These are phyloP conservation scores for Hymenoscyphus linearis DNA, from an alignment of 2,329 filamentous ascomycete species.

Conservation along the genomic window DNA sequence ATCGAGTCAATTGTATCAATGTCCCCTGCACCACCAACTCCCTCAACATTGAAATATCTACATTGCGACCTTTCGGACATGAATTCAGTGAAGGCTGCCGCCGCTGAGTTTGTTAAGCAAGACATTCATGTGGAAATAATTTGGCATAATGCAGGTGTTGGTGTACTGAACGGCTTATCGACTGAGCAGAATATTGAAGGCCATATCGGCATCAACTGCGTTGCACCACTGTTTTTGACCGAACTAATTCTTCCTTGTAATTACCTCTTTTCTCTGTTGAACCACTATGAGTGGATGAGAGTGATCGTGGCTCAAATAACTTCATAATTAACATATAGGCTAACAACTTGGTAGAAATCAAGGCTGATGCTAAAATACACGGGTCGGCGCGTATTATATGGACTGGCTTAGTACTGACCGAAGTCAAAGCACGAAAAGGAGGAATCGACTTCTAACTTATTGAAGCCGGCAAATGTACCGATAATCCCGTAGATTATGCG, in stretches of 20 bases:
- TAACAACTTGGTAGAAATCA: conserved; percentile 25
- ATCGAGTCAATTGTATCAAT: conserved; percentile 34
- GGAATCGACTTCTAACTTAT: conserved; percentile 15
- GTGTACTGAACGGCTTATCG: conserved; percentile 6
- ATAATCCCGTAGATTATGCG: conserved; percentile 10
- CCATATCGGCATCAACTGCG: conserved; percentile 16
- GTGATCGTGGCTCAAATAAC: too few relatives aligned
- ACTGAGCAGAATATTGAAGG: conserved; percentile 13
- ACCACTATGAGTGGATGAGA: too few relatives aligned
- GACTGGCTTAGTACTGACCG: conserved; percentile 25
- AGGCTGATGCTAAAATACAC: neutral
- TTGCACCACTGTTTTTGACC: conserved; percentile 19
- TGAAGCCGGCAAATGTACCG: conserved; percentile 8
- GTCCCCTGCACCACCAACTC: conserved; percentile 13
- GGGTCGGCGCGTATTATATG: conserved; percentile 24
- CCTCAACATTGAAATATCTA: conserved; percentile 32
- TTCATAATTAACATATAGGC: too few relatives aligned
- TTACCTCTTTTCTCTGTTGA: too few relatives aligned
- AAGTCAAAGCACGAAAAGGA: conserved; percentile 11
- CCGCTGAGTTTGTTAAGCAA: conserved; percentile 29
- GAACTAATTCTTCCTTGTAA: conserved; percentile 34
- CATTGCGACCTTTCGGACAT: conserved; percentile 34
- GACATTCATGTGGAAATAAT: conserved; percentile 36
- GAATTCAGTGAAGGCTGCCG: conserved; percentile 32
- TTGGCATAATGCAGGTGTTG: conserved; percentile 32